A percentile compares a stretch with the other conserved stretches of the same genome.
These are phyloP conservation scores for Eucalyptus pauciflora DNA, from an alignment of 345 rosid genomes.

Conservation along the genomic window DNA sequence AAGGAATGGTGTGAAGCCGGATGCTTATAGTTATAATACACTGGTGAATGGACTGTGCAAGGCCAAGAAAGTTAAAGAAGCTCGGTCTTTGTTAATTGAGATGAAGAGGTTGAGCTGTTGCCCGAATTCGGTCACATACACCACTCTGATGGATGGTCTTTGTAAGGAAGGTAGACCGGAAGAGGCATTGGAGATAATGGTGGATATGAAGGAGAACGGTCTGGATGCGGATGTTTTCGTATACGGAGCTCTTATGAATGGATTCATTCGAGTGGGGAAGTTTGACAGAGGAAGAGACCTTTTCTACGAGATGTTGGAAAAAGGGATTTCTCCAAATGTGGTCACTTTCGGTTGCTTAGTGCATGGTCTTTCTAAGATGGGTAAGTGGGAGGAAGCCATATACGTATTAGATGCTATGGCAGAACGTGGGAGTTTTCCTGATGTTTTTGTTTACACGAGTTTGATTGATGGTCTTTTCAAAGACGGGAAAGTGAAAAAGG, in stretches of 20 bases:
- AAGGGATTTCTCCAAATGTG: conserved; percentile 27
- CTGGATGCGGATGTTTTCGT: conserved; percentile 34
- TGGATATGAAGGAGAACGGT: conserved; percentile 31
- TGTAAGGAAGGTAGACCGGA: conserved; percentile 42
- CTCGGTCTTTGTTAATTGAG: conserved; percentile 18
- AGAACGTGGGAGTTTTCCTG: conserved; percentile 31
- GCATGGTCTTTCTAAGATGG: conserved; percentile 32
- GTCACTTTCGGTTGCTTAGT: conserved; percentile 26
- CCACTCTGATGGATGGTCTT: conserved; percentile 46
- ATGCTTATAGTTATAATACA: conserved; percentile 34
- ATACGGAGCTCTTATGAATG: conserved; percentile 19
- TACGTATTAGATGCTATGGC: conserved; percentile 25
- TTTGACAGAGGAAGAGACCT: conserved; percentile 24
- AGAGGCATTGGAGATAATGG: conserved; percentile 23
- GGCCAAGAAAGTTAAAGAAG: conserved; percentile 21
- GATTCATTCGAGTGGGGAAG: conserved; percentile 12
- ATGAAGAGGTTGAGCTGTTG: conserved; percentile 27
- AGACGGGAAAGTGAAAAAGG: conserved; percentile 32
- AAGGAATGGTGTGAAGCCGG: conserved; percentile 11
- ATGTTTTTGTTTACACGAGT: conserved; percentile 31
- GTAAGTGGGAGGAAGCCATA: conserved; percentile 36
- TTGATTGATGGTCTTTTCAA: conserved; percentile 52
- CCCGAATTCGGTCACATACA: conserved; percentile 26
- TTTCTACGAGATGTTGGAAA: conserved; percentile 34
- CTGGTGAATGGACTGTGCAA: conserved; percentile 43